phyloP scores from a whole-genome alignment of 2,329 filamentous ascomycete genomes.

The Botrytis elliptica region DNA sequence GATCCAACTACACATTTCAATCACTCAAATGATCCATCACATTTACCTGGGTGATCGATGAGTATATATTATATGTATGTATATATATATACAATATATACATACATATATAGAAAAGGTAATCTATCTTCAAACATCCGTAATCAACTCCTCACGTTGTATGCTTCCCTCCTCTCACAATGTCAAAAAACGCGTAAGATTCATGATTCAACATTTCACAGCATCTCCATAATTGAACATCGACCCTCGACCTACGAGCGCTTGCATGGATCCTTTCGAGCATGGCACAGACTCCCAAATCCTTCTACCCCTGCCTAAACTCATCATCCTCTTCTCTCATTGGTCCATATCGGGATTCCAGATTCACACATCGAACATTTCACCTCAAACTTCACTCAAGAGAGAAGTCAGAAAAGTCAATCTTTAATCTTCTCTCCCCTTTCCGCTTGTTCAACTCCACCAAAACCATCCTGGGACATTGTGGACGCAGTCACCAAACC shows the following conservation, averaged over 20 bases:
- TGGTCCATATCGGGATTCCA: neutral
- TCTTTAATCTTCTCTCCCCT: neutral
- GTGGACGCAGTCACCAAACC: neutral
- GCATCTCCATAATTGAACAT: neutral
- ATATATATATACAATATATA: too few species aligned
- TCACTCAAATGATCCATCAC: too few species aligned
- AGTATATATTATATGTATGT: neutral
- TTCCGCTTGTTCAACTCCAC: conserved; percentile 5
- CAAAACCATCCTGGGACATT: too few species aligned
- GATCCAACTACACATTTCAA: neutral
- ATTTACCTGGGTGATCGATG: neutral
- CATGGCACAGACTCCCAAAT: neutral
- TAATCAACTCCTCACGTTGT: neutral
- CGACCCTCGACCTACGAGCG: too few species aligned
- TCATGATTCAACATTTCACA: neutral
- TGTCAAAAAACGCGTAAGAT: neutral
- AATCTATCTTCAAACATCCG: neutral
- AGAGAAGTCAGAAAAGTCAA: neutral
- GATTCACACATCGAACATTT: conserved; percentile 2
- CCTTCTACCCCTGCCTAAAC: neutral
- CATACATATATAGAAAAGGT: neutral
- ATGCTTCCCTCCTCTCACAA: neutral
- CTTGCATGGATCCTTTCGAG: neutral
- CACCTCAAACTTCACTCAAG: neutral
- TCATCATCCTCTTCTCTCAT: neutral